Evolutionary conservation across 2,329 filamentous ascomycete genomes (phyloP).

Genomic region (Monosporascus ibericus): DNA sequence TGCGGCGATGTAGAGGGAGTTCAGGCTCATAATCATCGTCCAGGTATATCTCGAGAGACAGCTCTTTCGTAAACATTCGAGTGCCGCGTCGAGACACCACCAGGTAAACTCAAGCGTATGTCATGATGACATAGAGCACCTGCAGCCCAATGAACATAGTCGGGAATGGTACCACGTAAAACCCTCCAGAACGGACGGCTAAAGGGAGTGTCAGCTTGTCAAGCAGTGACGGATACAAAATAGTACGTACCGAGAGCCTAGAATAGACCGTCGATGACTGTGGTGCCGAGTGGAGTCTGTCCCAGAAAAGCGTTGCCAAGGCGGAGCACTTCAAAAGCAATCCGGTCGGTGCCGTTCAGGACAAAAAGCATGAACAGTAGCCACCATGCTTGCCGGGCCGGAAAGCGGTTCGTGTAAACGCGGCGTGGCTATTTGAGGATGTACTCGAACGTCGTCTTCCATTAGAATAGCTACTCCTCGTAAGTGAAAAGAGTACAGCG

Average conservation of each 20-base stretch:
- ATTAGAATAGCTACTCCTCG: constrained; percentile 28
- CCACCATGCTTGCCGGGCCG: constrained; percentile 59
- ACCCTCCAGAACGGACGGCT: constrained; percentile 60
- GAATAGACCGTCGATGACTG: constrained; percentile 60
- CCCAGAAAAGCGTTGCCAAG: constrained; percentile 53
- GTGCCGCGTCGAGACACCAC: constrained; percentile 46
- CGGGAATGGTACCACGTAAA: constrained; percentile 58
- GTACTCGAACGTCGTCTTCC: constrained; percentile 46
- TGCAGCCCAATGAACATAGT: constrained; percentile 42
- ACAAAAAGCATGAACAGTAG: constrained; percentile 51
- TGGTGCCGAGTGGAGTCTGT: constrained; percentile 42
- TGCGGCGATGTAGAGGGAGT: constrained; percentile 6
- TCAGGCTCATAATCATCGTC: constrained; percentile 13
- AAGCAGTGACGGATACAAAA: neutral
- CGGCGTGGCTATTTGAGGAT: constrained; percentile 45
- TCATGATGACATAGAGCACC: constrained; percentile 44
- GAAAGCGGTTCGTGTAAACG: constrained; percentile 60
- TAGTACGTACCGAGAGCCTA: constrained; percentile 46
- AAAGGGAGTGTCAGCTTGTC: constrained; percentile 4
- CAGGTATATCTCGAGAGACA: constrained; percentile 44
- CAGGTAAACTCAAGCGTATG: constrained; percentile 44
- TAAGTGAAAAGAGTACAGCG: constrained; percentile 49
- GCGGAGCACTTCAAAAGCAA: constrained; percentile 59
- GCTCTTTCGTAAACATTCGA: constrained; percentile 60
- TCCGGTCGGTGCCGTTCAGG: constrained; percentile 60